Conservation (phyloP, 2,329 filamentous ascomycete genomes). For the Akanthomyces muscarius region DNA sequence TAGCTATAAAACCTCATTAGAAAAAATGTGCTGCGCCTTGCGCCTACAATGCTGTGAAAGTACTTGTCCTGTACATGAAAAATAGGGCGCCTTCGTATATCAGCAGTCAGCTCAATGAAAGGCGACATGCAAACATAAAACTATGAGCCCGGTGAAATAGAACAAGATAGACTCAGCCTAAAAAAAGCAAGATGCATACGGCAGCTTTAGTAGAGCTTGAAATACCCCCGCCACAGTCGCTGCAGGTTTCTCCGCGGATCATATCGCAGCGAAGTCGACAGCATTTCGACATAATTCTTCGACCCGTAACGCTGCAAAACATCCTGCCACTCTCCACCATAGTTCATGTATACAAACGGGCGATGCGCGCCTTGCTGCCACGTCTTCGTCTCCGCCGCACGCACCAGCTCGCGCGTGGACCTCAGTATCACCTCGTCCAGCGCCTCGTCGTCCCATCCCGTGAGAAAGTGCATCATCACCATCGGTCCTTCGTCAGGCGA, state of each 20-base stretch:
- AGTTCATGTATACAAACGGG: slow-evolving; percentile 34
- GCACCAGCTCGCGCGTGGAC: slow-evolving; percentile 22
- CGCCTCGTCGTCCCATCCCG: slow-evolving; percentile 23
- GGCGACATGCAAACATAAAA: too few relatives aligned
- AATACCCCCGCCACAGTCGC: neutral
- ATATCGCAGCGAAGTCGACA: slow-evolving; percentile 2
- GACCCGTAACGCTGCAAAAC: slow-evolving; percentile 36
- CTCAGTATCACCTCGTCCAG: slow-evolving; percentile 30
- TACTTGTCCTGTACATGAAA: too few relatives aligned
- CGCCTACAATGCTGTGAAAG: too few relatives aligned
- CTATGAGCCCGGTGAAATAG: too few relatives aligned
- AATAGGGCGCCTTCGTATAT: too few relatives aligned
- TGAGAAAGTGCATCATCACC: slow-evolving; percentile 29
- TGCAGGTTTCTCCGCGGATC: neutral
- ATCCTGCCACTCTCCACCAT: slow-evolving; percentile 35
- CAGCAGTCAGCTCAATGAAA: too few relatives aligned
- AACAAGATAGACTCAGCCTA: too few relatives aligned
- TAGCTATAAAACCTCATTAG: too few relatives aligned
- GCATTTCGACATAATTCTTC: slow-evolving; percentile 28
- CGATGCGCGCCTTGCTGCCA: slow-evolving; percentile 24
- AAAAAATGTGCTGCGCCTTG: too few relatives aligned
- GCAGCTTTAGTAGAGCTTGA: neutral
- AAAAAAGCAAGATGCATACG: too few relatives aligned
- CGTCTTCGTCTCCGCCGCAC: slow-evolving; percentile 26
- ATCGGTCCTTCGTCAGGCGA: slow-evolving; percentile 31